Evolutionary conservation across 169 alveolate species (phyloP).

Genomic region (Cryptosporidium viatorum): DNA sequence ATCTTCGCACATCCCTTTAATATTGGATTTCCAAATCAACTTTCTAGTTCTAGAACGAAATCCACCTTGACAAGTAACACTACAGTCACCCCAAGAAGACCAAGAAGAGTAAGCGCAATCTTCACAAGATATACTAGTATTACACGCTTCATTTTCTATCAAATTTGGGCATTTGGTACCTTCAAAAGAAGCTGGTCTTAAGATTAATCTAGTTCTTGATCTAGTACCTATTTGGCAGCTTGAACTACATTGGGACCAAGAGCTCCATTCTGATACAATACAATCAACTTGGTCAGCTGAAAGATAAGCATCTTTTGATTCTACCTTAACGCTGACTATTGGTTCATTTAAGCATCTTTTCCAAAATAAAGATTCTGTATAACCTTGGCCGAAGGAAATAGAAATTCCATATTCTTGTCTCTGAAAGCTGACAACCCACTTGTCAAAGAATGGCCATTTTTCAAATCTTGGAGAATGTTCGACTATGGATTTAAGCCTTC

Average conservation of each 20-base stretch:
- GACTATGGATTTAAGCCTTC: constrained; percentile 30
- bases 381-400: constrained; percentile 46
- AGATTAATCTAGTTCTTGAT: constrained; percentile 58
- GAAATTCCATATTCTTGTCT: constrained; percentile 74
- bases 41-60: constrained; percentile 50
- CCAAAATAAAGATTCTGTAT: constrained; percentile 60
- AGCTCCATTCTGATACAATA: constrained; percentile 68
- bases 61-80: constrained; percentile 63
- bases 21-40: constrained; percentile 68
- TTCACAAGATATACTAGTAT: constrained; percentile 39
- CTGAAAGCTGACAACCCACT: constrained; percentile 54
- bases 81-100: constrained; percentile 36
- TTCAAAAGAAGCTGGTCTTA: constrained; percentile 57
- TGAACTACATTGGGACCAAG: constrained; percentile 75
- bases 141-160: constrained; percentile 60
- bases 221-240: constrained; percentile 57
- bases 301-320: constrained; percentile 29
- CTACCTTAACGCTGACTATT: constrained; percentile 59
- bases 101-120: constrained; percentile 61
- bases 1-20: constrained; percentile 33
- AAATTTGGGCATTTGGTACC: constrained; percentile 57
- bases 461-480: constrained; percentile 56
- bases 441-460: constrained; percentile 55
- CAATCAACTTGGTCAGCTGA: constrained; percentile 70
- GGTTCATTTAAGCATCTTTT: constrained; percentile 72